These are phyloP conservation scores for Penicillium sp. DNA, from an alignment of 2,329 filamentous ascomycete species.

Conservation along the genomic window DNA sequence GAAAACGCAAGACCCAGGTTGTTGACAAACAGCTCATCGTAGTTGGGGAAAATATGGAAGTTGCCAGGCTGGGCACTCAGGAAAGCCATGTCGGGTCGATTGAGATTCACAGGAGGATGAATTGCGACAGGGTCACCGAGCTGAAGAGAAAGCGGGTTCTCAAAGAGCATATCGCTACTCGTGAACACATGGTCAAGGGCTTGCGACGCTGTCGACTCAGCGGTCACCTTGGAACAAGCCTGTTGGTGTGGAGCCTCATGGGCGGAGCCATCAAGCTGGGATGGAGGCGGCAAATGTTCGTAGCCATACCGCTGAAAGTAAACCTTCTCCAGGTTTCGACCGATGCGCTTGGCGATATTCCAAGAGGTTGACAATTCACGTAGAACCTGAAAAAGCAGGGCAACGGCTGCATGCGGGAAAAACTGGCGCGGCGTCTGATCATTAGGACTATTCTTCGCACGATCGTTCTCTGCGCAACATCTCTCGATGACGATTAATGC, in stretches of 20 bases:
- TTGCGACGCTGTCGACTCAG: no score
- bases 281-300: conserved; percentile 9
- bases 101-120: background rate
- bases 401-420: conserved; percentile 16
- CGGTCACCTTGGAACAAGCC: background rate
- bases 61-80: background rate
- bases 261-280: background rate
- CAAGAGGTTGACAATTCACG: conserved; percentile 23
- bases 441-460: background rate
- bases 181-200: conserved; percentile 2
- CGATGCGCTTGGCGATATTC: conserved; percentile 24
- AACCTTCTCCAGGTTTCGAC: conserved; percentile 20
- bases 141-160: conserved; percentile 1
- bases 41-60: conserved; percentile 2
- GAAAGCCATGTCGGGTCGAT: conserved; percentile 2
- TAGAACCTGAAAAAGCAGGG: conserved; percentile 19
- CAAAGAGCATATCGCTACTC: background rate
- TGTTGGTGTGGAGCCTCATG: background rate
- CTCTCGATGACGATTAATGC: conserved; percentile 28
- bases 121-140: background rate
- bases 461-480: conserved; percentile 12
- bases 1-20: conserved; percentile 23
- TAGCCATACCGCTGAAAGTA: conserved; percentile 17
- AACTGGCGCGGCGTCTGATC: conserved; percentile 4
- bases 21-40: conserved; percentile 17